phyloP scores from a whole-genome alignment of 768 basidiomycete species.

The Holtermannia corniformis region DNA sequence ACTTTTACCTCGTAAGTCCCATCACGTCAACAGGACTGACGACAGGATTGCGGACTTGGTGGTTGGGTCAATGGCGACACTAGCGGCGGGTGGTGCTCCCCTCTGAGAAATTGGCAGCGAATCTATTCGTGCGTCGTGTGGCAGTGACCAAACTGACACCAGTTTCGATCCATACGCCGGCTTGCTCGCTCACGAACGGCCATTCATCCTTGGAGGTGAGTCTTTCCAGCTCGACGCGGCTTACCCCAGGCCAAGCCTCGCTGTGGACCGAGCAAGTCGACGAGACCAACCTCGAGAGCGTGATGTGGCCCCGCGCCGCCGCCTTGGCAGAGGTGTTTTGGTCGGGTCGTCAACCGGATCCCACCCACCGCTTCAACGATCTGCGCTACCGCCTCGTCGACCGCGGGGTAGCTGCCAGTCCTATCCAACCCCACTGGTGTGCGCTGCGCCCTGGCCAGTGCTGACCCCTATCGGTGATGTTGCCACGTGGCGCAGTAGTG shows the following conservation, averaged over 20 bases:
- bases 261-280: constrained; percentile 61
- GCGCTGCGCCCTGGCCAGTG: constrained; percentile 51
- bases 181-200: constrained; percentile 46
- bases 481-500: too few species aligned
- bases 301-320: constrained; percentile 64
- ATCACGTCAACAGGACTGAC: not conserved
- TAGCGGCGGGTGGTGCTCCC: constrained; percentile 54
- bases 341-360: constrained; percentile 47
- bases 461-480: constrained; percentile 1
- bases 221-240: constrained; percentile 3
- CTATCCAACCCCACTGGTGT: constrained; percentile 65
- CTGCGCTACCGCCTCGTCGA: constrained; percentile 51
- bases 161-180: constrained; percentile 63
- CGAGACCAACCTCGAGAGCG: constrained; percentile 58
- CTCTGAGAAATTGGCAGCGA: constrained; percentile 72
- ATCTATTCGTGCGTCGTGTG: constrained; percentile 39
- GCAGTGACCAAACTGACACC: constrained; percentile 22
- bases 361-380: constrained; percentile 44
- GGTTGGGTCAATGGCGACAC: constrained; percentile 55
- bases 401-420: constrained; percentile 53
- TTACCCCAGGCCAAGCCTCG: constrained; percentile 47
- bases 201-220: constrained; percentile 61
- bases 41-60: constrained; percentile 59
- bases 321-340: constrained; percentile 69
- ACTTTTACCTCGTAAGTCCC: constrained; percentile 60